Base-by-base conservation (phyloP, 208 protist species). In the Leishmania arabica region DNA sequence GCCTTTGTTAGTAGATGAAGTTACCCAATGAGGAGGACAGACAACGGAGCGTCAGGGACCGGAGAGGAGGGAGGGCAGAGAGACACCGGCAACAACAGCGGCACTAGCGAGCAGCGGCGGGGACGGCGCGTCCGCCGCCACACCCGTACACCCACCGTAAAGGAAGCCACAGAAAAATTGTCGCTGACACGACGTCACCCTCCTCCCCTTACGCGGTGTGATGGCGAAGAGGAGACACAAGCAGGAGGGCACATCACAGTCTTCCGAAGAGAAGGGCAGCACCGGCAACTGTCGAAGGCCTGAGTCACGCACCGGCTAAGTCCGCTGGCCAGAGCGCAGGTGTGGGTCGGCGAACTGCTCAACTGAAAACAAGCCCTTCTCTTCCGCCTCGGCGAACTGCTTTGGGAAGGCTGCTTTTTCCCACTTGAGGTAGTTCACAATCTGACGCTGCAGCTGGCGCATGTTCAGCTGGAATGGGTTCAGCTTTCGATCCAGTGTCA, bases 391-490 rank as follows among this genome's bases (percentile, higher is more conserved):
- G 24, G 83, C 87, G 79, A 94, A 95, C 69, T 84, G 85, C 77
- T 83, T 68, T 24, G 93, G 93, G 75, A 97, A 95, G 13, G 92
- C 90, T 0, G 92, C 93, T 84, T 89, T 87, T 85, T 97, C 90
- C 92, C 87, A 93, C 19, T 84, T 86, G 45, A 97, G 83, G 72
- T 97, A 97, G 79, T 97, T 97, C 80, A 93, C 88, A 49, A 95
- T 89, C 68, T 95, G 92, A 2, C 89, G 86, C 84, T 97, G 93
- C 79, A 97, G 88, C 86, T 97, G 93, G 21, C 93, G 92, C 49
- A 86, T 86, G 77, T 95, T 97, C 27, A 97, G 91, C 77, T 97
- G 93, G 79, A 95, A 95, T 1, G 93, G 93, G 80, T 97, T 97
- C 9, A 95, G 86, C 85, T 93, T 92, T 24, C 75, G 77, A 78